Conservation (phyloP, 2,329 filamentous ascomycete species). For the Alternaria burnsii region DNA sequence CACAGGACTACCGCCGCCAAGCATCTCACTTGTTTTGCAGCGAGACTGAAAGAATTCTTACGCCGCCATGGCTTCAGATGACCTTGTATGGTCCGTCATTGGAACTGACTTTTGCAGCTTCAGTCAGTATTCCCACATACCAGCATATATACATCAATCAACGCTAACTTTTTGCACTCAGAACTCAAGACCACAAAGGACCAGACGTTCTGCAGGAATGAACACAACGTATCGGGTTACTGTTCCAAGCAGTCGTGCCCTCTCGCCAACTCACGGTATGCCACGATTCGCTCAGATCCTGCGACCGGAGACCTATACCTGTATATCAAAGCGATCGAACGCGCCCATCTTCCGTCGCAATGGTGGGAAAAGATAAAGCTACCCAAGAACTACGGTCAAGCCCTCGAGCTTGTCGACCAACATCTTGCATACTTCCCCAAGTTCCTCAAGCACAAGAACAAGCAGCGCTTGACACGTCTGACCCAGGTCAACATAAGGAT, state of each 20-base stretch:
- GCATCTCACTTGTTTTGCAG: not conserved
- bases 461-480: conserved; percentile 90
- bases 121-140: conserved; percentile 51
- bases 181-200: conserved; percentile 72
- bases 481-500: conserved; percentile 87
- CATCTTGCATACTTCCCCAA: conserved; percentile 86
- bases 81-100: conserved; percentile 91
- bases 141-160: not conserved
- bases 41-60: not conserved
- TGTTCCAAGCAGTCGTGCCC: conserved; percentile 73
- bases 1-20: not conserved
- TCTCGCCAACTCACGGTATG: conserved; percentile 90
- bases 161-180: not conserved
- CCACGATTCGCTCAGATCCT: conserved; percentile 85
- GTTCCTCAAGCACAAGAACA: conserved; percentile 92
- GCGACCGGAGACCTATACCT: conserved; percentile 85
- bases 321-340: conserved; percentile 88
- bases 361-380: conserved; percentile 95
- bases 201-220: conserved; percentile 95
- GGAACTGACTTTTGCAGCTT: conserved; percentile 95
- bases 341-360: conserved; percentile 79
- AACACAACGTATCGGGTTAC: conserved; percentile 63
- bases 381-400: conserved; percentile 88
- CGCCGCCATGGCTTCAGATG: conserved; percentile 65
- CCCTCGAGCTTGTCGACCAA: conserved; percentile 76